A percentile compares a stretch with the other conserved stretches of the same genome.
phyloP scores from a whole-genome alignment of 805 yeast species.

The Wickerhamiella slavikovae region DNA sequence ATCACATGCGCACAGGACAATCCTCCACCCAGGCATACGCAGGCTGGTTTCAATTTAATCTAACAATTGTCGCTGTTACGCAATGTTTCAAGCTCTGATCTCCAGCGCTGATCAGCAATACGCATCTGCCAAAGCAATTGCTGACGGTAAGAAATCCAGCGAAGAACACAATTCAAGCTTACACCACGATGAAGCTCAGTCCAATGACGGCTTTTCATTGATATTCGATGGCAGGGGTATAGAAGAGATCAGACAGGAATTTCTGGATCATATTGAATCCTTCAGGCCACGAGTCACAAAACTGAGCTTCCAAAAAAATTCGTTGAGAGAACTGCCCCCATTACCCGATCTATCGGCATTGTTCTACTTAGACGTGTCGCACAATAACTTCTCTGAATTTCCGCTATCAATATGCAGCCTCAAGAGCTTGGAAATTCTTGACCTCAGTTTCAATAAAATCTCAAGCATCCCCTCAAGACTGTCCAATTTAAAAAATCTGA shows the following conservation, averaged over 20 bases:
- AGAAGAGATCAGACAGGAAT: slow-evolving; percentile 2
- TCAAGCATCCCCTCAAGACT: slow-evolving; percentile 27
- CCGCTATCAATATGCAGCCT: slow-evolving; percentile 24
- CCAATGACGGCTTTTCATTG: slow-evolving; percentile 2
- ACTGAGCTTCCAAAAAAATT: slow-evolving; percentile 34
- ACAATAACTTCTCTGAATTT: slow-evolving; percentile 32
- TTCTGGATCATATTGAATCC: slow-evolving; percentile 2
- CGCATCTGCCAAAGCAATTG: too few relatives aligned
- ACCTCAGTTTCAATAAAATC: slow-evolving; percentile 37
- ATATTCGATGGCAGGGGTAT: slow-evolving; percentile 4
- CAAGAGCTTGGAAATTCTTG: slow-evolving; percentile 37
- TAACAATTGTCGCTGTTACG: too few relatives aligned
- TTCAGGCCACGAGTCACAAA: slow-evolving; percentile 18
- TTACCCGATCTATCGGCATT: slow-evolving; percentile 24
- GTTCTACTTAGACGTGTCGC: slow-evolving; percentile 44
- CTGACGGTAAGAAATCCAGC: too few relatives aligned
- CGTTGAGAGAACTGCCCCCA: slow-evolving; percentile 24
- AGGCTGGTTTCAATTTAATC: too few relatives aligned
- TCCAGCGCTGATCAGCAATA: too few relatives aligned
- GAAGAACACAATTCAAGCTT: too few relatives aligned
- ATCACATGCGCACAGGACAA: too few relatives aligned
- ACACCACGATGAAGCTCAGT: neutral
- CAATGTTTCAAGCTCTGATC: too few relatives aligned
- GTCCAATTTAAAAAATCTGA: slow-evolving; percentile 20
- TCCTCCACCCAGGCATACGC: too few relatives aligned